Evolutionary conservation across 176 grass and related monocot genomes (phyloP).

Genomic region (Elaeis guineensis): DNA sequence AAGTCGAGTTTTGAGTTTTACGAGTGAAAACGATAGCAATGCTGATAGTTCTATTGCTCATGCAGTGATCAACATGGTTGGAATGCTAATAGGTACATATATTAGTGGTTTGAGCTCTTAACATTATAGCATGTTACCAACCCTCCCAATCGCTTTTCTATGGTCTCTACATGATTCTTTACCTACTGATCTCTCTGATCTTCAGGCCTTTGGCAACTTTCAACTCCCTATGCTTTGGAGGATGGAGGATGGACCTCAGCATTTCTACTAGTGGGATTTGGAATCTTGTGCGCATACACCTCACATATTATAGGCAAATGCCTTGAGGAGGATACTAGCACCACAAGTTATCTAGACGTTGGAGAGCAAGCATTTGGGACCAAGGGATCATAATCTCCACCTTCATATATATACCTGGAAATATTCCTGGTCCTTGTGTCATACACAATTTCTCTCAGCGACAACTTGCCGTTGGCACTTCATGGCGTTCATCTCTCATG

Average conservation of each 20-base stretch:
- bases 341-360: conserved; percentile 64
- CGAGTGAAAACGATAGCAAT: conserved; percentile 26
- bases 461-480: conserved; percentile 72
- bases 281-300: conserved; percentile 59
- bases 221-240: conserved; percentile 61
- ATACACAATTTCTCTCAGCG: conserved; percentile 78
- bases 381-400: conserved; percentile 37
- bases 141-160: too few relatives aligned
- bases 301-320: conserved; percentile 66
- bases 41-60: conserved; percentile 56
- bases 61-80: conserved; percentile 75
- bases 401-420: conserved; percentile 72
- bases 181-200: background rate
- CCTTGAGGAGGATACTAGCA: conserved; percentile 32
- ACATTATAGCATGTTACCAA: too few relatives aligned
- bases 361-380: conserved; percentile 46
- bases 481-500: conserved; percentile 29
- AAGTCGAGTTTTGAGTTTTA: background rate
- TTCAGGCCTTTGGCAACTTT: conserved; percentile 64
- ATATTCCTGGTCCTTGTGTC: conserved; percentile 79
- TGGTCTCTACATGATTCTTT: background rate
- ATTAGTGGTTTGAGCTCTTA: background rate
- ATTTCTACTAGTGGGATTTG: conserved; percentile 56
- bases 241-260: conserved; percentile 62
- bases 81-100: conserved; percentile 72